Evolutionary conservation across 2,329 filamentous ascomycete species (phyloP).

Genomic region (Penicillium italicum): DNA sequence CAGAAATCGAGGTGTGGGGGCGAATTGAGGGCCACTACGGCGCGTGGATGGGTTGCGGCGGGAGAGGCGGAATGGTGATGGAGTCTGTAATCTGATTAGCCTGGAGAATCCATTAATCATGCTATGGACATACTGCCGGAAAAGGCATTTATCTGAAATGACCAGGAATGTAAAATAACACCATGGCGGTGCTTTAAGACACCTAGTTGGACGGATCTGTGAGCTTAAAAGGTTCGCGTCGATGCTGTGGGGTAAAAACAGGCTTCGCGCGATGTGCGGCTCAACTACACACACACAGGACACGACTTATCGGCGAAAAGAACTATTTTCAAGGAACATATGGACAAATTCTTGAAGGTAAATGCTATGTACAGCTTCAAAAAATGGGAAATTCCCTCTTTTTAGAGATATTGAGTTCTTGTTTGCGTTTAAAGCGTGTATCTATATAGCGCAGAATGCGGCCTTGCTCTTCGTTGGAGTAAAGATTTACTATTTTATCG

Average conservation of each 20-base stretch:
- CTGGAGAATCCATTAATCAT: background rate
- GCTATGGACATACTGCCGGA: conserved; percentile 7
- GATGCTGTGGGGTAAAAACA: background rate
- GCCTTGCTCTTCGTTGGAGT: too few relatives aligned
- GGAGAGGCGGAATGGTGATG: conserved; percentile 30
- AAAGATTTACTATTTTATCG: too few relatives aligned
- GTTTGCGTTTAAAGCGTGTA: too few relatives aligned
- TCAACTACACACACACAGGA: background rate
- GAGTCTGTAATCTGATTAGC: conserved; percentile 16
- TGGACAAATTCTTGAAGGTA: too few relatives aligned
- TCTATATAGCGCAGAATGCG: too few relatives aligned
- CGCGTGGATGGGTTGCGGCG: conserved; percentile 27
- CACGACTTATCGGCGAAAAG: too few relatives aligned
- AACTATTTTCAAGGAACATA: too few relatives aligned
- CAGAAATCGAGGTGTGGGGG: conserved; percentile 33
- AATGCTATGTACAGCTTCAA: too few relatives aligned
- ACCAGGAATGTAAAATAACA: background rate
- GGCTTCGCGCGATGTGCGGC: background rate
- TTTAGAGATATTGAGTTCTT: too few relatives aligned
- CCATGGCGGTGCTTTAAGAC: background rate
- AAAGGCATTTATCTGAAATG: conserved; percentile 13
- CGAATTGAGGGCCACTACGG: conserved; percentile 31
- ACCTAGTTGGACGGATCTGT: background rate
- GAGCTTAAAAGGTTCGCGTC: background rate
- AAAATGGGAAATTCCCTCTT: too few relatives aligned